Percentiles rank a stretch among this genome's conserved stretches.
These are phyloP conservation scores for Rhizophora mangle DNA, from an alignment of 345 rosid species.

Conservation along the genomic window DNA sequence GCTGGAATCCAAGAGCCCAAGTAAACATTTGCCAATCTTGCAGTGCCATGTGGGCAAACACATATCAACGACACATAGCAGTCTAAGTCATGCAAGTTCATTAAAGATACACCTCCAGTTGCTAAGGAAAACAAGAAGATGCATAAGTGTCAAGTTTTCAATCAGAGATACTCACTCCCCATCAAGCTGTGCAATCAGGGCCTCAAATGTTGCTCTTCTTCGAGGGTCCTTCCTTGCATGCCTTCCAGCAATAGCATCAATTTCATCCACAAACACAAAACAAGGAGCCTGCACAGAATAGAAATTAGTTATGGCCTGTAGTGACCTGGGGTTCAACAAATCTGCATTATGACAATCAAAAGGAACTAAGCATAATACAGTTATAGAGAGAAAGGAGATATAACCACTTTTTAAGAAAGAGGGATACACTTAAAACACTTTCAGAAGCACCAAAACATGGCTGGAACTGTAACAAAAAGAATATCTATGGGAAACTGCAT, in stretches of 20 bases:
- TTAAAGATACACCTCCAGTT: no score
- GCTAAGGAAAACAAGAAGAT: neutral
- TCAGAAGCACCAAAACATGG: no score
- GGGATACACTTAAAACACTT: no score
- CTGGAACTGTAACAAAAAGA: neutral
- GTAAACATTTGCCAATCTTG: no score
- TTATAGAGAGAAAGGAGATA: no score
- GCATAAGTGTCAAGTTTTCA: neutral
- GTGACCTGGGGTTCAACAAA: neutral
- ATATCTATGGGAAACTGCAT: neutral
- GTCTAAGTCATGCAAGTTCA: no score
- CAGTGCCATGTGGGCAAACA: no score
- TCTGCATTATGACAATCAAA: neutral
- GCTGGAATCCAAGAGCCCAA: no score
- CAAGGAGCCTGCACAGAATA: constrained; percentile 69
- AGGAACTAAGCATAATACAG: no score
- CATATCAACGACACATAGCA: no score
- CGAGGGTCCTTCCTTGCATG: constrained; percentile 88
- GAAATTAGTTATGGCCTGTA: neutral
- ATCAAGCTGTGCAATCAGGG: constrained; percentile 85
- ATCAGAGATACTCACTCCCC: constrained; percentile 68
- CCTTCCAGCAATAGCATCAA: constrained; percentile 97
- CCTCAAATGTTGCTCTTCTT: constrained; percentile 83
- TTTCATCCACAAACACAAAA: constrained; percentile 94
- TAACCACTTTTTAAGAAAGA: no score